Evolutionary conservation across 1,139 yeast genomes (phyloP), one percentile per base, ranked within the genome.

Genomic region (Geotrichum candidum): DNA sequence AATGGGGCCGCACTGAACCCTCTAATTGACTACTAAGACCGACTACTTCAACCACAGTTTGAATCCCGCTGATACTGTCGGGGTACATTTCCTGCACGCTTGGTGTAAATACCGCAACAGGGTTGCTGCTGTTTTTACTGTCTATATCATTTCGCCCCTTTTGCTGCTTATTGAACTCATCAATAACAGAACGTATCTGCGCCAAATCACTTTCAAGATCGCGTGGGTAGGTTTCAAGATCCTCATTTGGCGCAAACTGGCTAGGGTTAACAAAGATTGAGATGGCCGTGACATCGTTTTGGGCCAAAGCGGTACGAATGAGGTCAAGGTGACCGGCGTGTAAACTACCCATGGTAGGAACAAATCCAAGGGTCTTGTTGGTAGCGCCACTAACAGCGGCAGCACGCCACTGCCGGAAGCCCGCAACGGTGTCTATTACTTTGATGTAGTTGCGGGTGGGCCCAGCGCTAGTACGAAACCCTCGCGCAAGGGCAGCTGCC

Each of bases 181-280:
- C 76, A 51, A 82, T 3, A 15, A 35, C n/a, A 18, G 41, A 35
- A 3, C n/a, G 41, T 4, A 35, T 35, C n/a, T 35, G 74, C 5
- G 68, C 73, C 46, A 87, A 72, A 72, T 94, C 99, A 1, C 77
- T 70, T 0, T 86, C 90, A 57, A 91, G 72, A 1, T 95, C 88
- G 51, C 97, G 78, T 1, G 99, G 99, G 69, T 94, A 94, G 23
- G 86, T 80, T 64, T 87, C 91, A 63, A 94, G 78, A 73, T 94
- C 99, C 72, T 94, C 98, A 59, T 82, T 83, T 2, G 98, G 98
- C 0, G 96, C 94, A 78, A 94, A 94, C 74, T 94, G 99, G 2
- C 97, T 87, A 2, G 99, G 99, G 70, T 94, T 94, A 60, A 94
- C 97, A 74, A 94, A 94, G 29, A 94, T 87, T 11, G 97, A 90